Base-by-base conservation (phyloP, 257 asterid genomes). In the Gentiana straminea region DNA sequence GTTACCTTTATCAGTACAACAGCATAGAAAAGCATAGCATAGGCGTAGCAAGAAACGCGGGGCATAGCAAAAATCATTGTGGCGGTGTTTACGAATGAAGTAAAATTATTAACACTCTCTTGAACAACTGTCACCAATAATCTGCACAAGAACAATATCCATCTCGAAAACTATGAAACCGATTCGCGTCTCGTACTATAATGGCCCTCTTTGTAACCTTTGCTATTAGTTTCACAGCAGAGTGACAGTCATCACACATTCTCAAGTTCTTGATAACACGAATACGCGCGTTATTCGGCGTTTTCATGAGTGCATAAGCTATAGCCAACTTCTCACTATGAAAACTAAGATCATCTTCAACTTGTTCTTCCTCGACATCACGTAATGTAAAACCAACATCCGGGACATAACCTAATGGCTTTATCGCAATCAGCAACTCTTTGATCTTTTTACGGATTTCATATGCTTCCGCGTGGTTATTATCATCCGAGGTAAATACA, bases 291-390 rank as follows among this genome's bases (percentile, higher is more conserved):
- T 60, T 77, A 5, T 67, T 59, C 52, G 96, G 86, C 35, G 89
- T 86, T 71, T 76, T 79, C 91, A 86, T 65, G 61, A 90, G 81
- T 6, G 86, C 96, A 61, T 72, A 90, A 24, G 95, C 96, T 35
- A 84, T 83, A 54, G 95, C 96, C 70, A 82, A 64, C 77, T 90
- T 90, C 82, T 90, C 95, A 10, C 96, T 86, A 59, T 90, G 98
- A 66, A 70, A 84, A 58, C 80, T 56, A 13, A 90, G 81, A 57
- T 75, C 62, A 65, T 69, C 86, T 47, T 79, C 95, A 61, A 79
- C 84, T 54, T 86, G 94, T 59, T 90, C 97, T 63, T 75, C 88
- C 55, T 81, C 96, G 13, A 90, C 89, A 39, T 90, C 95, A 51
- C 79, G 95, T 75, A 84, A 52, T 53, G 72, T 95, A 9, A 81